Base-by-base conservation (phyloP, 139 green algal species). In the Tetraselmis chui region DNA sequence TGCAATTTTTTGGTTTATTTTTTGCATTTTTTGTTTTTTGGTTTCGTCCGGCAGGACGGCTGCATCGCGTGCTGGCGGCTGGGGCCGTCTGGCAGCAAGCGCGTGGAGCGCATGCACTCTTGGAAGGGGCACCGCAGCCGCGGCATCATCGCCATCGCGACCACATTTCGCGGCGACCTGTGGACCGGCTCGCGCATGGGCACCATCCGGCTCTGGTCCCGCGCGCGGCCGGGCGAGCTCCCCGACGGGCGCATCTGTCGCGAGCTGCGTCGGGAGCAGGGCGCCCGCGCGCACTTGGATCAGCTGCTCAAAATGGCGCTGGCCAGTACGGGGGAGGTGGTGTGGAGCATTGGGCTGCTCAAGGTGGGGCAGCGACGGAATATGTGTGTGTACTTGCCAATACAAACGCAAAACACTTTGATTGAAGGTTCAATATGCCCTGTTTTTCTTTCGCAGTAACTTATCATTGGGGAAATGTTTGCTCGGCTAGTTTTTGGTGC, bases 141-240 rank as follows among this genome's bases (percentile, higher is more conserved):
- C 59, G 76, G 81, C 27, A 82, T 93, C 1, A 89, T 85, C 0
- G 67, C 85, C 30, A 81, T 95, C 75, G 82, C 76, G 26, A 31
- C 88, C 25, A 89, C 83, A 0, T 75, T 84, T 0, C 86, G 85
- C 81, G 92, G 92, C n/a, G 88, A 93, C 2, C 84, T 95, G 76
- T 95, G 91, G 92, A 94, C 87, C 1, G 92, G 84, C n/a, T 88
- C 81, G 18, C 85, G 82, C 22, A 82, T 83, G 2, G 92, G 92
- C 32, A 82, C 84, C 58, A 74, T 95, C 25, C 83, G 91, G 0
- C 77, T 83, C 1, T 94, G 91, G 90, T 23, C 32, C n/a, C 26
- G 80, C 77, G 45, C 45, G 11, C 5, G 18, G 45, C 45, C 45
- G 45, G 45, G 45, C 45, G 45, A 67, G 45, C 45, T 67, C 11